These are phyloP conservation scores for Suhomyces sp. DNA, from an alignment of 805 yeast species.

Conservation along the genomic window DNA sequence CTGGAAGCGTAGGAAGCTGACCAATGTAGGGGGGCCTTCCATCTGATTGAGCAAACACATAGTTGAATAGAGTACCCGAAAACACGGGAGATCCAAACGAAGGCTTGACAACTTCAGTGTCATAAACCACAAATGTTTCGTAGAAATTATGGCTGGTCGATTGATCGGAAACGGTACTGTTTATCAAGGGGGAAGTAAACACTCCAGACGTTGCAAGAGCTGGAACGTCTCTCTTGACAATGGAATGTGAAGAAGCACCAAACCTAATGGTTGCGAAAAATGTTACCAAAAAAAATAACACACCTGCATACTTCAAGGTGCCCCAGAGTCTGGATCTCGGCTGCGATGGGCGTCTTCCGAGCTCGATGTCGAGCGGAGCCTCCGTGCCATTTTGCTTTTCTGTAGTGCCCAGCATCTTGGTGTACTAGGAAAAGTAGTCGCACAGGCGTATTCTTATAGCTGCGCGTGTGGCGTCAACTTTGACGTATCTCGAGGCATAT, in stretches of 20 bases:
- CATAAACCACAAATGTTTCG: slow-evolving; percentile 17
- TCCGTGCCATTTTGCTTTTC: not conserved
- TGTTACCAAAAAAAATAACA: not conserved
- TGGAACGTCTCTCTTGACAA: not conserved
- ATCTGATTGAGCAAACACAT: slow-evolving; percentile 58
- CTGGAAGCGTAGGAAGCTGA: slow-evolving; percentile 35
- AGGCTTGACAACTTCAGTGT: slow-evolving; percentile 14
- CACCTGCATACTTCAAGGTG: not conserved
- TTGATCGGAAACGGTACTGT: not conserved
- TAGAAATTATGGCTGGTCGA: not conserved
- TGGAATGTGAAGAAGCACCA: not conserved
- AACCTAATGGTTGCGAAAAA: not conserved
- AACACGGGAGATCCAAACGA: slow-evolving; percentile 33
- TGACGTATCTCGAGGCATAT: too few relatives aligned
- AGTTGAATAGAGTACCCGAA: slow-evolving; percentile 38
- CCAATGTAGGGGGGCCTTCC: slow-evolving; percentile 47
- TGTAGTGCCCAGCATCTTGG: too few relatives aligned
- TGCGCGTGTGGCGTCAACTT: too few relatives aligned
- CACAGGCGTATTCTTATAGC: too few relatives aligned
- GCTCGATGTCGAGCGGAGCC: not conserved
- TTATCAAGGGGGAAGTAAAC: not conserved
- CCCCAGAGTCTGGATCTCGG: not conserved
- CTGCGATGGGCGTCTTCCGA: not conserved
- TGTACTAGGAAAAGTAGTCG: too few relatives aligned
- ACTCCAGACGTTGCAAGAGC: not conserved